phyloP scores from a whole-genome alignment of 306 rosid species.

The Vachellia pachyceras region DNA sequence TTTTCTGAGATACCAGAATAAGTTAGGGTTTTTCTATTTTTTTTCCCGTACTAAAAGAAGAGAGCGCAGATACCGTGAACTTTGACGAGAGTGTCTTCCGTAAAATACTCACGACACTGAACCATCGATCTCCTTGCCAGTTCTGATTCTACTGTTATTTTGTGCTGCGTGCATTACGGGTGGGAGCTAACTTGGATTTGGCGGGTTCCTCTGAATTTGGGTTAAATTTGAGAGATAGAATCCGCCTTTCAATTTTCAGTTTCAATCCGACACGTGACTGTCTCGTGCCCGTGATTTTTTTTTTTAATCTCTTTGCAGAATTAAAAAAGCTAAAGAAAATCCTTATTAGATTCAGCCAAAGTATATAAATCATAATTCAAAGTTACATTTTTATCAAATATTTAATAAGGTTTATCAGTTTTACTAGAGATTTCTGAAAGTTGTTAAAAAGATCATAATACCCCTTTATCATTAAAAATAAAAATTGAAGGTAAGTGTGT shows the following conservation, averaged over 20 bases:
- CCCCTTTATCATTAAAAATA: no score
- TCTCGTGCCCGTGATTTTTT: constrained; percentile 1
- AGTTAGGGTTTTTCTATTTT: constrained; percentile 54
- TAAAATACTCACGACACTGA: not conserved
- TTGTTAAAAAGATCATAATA: no score
- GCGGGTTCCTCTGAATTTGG: constrained; percentile 47
- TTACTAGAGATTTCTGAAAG: no score
- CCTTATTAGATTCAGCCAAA: no score
- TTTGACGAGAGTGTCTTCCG: not conserved
- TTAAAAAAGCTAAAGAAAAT: no score
- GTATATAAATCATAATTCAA: no score
- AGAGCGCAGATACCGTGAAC: constrained; percentile 2
- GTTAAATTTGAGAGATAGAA: constrained; percentile 42
- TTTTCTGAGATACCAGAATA: not conserved
- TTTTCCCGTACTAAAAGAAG: not conserved
- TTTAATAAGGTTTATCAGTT: no score
- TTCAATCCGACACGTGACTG: constrained; percentile 31
- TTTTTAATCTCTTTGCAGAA: no score
- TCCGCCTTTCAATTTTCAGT: constrained; percentile 45
- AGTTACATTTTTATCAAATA: no score
- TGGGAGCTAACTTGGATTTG: constrained; percentile 43
- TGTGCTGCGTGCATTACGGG: constrained; percentile 16
- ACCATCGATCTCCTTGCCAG: not conserved
- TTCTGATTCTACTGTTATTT: not conserved
- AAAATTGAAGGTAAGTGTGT: no score